Evolutionary conservation across 108 stramenopile species (phyloP), one percentile per base, ranked within the genome.

Genomic region (Conticribra weissflogii): DNA sequence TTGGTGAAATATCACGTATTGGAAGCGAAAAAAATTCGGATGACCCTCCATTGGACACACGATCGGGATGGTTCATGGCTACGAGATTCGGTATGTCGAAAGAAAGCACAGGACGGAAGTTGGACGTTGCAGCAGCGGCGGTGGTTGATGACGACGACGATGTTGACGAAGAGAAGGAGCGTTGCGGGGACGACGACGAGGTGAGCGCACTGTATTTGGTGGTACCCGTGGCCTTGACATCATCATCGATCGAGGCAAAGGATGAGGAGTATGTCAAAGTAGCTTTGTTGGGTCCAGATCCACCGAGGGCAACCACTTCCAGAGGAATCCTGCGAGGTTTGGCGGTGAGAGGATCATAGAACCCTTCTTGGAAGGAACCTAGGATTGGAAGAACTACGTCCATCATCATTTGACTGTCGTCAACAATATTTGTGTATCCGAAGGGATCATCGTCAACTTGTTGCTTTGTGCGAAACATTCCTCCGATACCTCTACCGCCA

Each of bases 311-410:
- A 28, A 94, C 84, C 34, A 94, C 58, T 68, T 94, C 93, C 63
- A 94, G 69, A 15, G 93, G 93, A 12, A 94, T 88, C 24, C 87
- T 77, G 19, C 93, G 76, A 19, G 86, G 84, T 64, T 90, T 91
- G 7, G 83, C 93, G 19, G 92, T 93, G 34, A 93, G 79, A 27
- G 92, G 92, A 67, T 88, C 87, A 56, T 93, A 93, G 62, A 93
- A 93, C 0, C 93, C 93, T 81, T 94, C 93, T 48, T 91, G 80
- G 56, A 81, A 94, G 3, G 88, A 88, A 25, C 93, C 93, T 29
- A 90, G 52, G 30, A 94, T 66, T 25, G 88, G 87, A n/a, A 90
- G 57, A 3, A 80, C 76, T 21, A 59, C 72, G 74, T 81, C 76
- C 76, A 81, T 81, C 23, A 70, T 78, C 76, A 78, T 73, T 34